phyloP scores from a whole-genome alignment of 176 grass and related monocot genomes.

The Avena atlantica region DNA sequence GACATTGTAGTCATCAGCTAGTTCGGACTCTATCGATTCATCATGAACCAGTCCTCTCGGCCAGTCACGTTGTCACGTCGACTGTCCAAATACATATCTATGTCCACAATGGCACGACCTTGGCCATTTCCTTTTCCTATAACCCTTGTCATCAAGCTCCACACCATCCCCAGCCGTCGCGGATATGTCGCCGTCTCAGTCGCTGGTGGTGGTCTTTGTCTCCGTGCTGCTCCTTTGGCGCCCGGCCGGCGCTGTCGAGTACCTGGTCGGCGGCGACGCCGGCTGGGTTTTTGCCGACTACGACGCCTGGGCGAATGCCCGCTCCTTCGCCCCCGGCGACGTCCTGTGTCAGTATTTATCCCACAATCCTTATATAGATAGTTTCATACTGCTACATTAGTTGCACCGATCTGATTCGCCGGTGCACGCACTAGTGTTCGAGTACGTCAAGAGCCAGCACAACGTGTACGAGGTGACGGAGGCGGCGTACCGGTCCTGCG shows the following conservation, averaged over 20 bases:
- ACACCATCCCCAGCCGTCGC: no score
- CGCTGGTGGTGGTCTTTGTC: neutral
- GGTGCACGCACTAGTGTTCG: conserved; percentile 51
- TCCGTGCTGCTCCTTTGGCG: neutral
- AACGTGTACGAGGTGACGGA: conserved; percentile 56
- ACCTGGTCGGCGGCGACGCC: conserved; percentile 32
- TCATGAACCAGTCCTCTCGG: no score
- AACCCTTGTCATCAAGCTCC: no score
- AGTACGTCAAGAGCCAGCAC: conserved; percentile 54
- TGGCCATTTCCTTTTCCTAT: no score
- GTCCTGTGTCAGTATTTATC: conserved; percentile 32
- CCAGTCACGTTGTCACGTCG: no score
- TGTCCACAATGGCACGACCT: no score
- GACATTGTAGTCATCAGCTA: no score
- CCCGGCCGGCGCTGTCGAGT: conserved; percentile 4
- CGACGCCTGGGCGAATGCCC: conserved; percentile 29
- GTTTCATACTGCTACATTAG: no score
- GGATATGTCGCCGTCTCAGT: neutral
- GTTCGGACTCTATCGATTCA: no score
- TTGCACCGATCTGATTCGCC: no score
- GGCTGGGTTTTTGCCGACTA: conserved; percentile 59
- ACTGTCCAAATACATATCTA: no score
- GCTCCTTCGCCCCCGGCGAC: conserved; percentile 45
- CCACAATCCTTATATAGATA: no score
- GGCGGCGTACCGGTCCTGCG: conserved; percentile 45